Evolutionary conservation across 306 rosid species (phyloP).

Genomic region (Quercus gilva): DNA sequence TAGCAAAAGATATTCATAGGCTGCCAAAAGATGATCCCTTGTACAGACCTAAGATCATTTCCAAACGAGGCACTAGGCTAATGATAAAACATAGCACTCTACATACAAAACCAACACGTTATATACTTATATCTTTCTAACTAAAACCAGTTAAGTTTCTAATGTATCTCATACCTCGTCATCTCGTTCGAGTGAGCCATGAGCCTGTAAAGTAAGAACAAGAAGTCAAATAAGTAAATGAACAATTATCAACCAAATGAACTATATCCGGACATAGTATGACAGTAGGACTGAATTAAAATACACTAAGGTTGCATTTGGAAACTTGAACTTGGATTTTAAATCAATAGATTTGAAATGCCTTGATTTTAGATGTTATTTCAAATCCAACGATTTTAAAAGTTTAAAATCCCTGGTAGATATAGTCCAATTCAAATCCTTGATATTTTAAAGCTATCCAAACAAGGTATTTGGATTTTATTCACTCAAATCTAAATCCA

Average conservation of each 20-base stretch:
- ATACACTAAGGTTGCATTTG: too few relatives aligned
- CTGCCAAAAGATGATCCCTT: not conserved
- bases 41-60: not conserved
- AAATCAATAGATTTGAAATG: too few relatives aligned
- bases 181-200: constrained; percentile 92
- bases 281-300: not conserved
- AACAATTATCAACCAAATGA: constrained; percentile 8
- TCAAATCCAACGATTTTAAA: too few relatives aligned
- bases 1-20: not conserved
- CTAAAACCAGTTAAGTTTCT: not conserved
- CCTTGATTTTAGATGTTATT: too few relatives aligned
- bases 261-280: not conserved
- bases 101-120: not conserved
- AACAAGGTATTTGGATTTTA: too few relatives aligned
- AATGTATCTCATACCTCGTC: constrained; percentile 67
- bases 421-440: too few relatives aligned
- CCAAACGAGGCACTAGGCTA: not conserved
- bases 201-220: constrained; percentile 66
- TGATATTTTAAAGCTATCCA: too few relatives aligned
- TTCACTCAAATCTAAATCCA: too few relatives aligned
- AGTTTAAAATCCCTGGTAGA: too few relatives aligned
- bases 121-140: not conserved
- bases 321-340: too few relatives aligned
- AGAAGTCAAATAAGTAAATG: constrained; percentile 7
- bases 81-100: not conserved